These are phyloP conservation scores for Agastache rugosa DNA, from an alignment of 257 asterid species.

Conservation along the genomic window DNA sequence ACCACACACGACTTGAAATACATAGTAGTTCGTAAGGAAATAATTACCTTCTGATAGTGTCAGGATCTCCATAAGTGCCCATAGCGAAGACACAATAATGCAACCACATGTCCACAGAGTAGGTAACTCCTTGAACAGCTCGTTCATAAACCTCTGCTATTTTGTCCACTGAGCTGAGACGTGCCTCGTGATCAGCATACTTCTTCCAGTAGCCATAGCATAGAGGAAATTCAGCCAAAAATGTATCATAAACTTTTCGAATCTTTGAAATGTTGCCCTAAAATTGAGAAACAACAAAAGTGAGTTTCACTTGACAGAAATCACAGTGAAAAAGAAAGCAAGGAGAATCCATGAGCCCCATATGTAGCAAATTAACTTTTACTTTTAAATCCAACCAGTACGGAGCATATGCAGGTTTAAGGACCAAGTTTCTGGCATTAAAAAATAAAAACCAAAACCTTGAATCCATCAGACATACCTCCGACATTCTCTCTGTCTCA, in stretches of 20 bases:
- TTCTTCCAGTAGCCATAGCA: constrained; percentile 99
- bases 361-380: background rate
- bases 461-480: constrained; percentile 56
- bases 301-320: constrained; percentile 1
- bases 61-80: constrained; percentile 88
- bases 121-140: constrained; percentile 96
- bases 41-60: constrained; percentile 91
- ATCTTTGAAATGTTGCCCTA: constrained; percentile 82
- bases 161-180: constrained; percentile 81
- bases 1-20: constrained; percentile 39
- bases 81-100: constrained; percentile 89
- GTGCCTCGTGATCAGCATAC: constrained; percentile 97
- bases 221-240: constrained; percentile 90
- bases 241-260: constrained; percentile 85
- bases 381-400: background rate
- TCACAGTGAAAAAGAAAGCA: background rate
- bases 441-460: constrained; percentile 20
- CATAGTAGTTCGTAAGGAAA: constrained; percentile 35
- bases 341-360: background rate
- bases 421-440: constrained; percentile 11
- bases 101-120: constrained; percentile 99
- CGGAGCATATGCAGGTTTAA: constrained; percentile 2
- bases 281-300: constrained; percentile 16
- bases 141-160: constrained; percentile 94
- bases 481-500: constrained; percentile 88